phyloP scores from a whole-genome alignment of 2,329 filamentous ascomycete genomes.

The Phoma sp. region DNA sequence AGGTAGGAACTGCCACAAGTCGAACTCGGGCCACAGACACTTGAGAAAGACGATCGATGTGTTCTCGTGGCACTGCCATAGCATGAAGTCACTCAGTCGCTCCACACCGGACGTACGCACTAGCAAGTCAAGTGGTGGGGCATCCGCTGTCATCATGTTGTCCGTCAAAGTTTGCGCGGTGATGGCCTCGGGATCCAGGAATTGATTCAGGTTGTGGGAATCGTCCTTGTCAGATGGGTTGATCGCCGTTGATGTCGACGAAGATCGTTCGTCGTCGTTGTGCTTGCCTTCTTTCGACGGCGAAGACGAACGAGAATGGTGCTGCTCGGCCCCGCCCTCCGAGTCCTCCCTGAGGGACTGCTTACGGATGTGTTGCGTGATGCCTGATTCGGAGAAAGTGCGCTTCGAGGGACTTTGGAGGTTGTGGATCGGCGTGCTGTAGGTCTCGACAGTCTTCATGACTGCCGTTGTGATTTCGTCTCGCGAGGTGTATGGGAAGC shows the following conservation, averaged over 20 bases:
- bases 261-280: conserved; percentile 37
- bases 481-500: conserved; percentile 95
- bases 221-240: conserved; percentile 45
- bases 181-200: conserved; percentile 85
- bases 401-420: conserved; percentile 64
- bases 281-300: conserved; percentile 45
- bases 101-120: conserved; percentile 92
- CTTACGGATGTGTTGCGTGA: conserved; percentile 79
- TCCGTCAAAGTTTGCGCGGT: conserved; percentile 79
- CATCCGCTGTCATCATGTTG: conserved; percentile 86
- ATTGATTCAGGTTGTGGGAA: conserved; percentile 23
- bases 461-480: conserved; percentile 95
- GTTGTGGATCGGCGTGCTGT: conserved; percentile 69
- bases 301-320: conserved; percentile 43
- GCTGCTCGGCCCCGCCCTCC: conserved; percentile 35
- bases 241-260: conserved; percentile 48
- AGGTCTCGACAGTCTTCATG: conserved; percentile 84
- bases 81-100: conserved; percentile 94
- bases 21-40: conserved; percentile 95
- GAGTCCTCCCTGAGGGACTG: conserved; percentile 51
- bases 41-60: conserved; percentile 93
- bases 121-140: conserved; percentile 88
- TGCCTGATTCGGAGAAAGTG: conserved; percentile 86
- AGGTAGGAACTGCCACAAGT: conserved; percentile 89
- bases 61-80: conserved; percentile 95